phyloP scores from a whole-genome alignment of 1,139 yeast species.

The Scheffersomyces insectosa region DNA sequence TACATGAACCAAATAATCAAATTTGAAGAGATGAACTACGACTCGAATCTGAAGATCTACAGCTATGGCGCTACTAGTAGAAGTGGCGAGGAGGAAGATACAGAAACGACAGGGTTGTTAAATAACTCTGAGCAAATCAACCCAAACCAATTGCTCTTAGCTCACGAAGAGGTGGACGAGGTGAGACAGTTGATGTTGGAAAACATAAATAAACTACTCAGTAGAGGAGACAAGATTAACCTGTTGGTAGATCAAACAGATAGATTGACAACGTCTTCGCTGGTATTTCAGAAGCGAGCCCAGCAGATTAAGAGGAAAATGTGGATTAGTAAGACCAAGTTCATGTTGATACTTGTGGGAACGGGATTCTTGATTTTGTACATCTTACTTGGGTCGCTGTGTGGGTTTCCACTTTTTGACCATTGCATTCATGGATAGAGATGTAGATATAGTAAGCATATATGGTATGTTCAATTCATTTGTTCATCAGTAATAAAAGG shows the following conservation, averaged over 20 bases:
- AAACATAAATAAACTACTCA: conserved; percentile 66
- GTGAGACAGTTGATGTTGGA: conserved; percentile 66
- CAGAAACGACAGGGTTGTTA: conserved; percentile 11
- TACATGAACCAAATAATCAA: conserved; percentile 54
- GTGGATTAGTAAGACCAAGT: conserved; percentile 62
- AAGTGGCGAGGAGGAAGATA: conserved; percentile 14
- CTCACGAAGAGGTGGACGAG: conserved; percentile 53
- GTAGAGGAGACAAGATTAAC: conserved; percentile 79
- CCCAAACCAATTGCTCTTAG: conserved; percentile 42
- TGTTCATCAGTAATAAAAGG: too few species aligned
- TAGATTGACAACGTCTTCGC: conserved; percentile 65
- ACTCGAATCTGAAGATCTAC: conserved; percentile 34
- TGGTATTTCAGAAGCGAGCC: conserved; percentile 73
- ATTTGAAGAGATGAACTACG: conserved; percentile 49
- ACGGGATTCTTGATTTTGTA: conserved; percentile 33
- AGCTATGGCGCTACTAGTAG: conserved; percentile 28
- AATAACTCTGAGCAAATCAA: conserved; percentile 22
- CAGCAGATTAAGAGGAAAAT: conserved; percentile 61
- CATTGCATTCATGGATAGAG: conserved; percentile 21
- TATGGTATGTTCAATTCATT: not conserved
- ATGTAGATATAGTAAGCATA: not conserved
- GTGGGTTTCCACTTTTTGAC: conserved; percentile 51
- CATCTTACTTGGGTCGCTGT: conserved; percentile 46
- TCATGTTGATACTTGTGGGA: conserved; percentile 28
- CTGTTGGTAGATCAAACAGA: conserved; percentile 80